Evolutionary conservation across 2,329 filamentous ascomycete genomes (phyloP).

Genomic region (Aphanoascus verrucosus): DNA sequence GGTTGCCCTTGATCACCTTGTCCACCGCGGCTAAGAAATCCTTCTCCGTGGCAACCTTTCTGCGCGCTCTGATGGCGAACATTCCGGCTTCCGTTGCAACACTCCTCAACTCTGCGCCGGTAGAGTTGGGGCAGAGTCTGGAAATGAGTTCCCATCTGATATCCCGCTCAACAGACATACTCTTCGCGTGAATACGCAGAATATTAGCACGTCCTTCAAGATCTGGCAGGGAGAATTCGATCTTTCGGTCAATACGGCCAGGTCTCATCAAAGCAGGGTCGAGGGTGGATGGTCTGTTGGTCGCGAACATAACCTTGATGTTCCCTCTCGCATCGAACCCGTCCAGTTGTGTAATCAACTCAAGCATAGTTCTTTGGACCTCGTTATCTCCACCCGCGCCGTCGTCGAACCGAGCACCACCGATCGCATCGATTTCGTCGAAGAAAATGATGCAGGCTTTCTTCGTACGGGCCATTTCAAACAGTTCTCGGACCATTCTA

Average conservation of each 20-base stretch:
- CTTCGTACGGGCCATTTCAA: conserved; percentile 98
- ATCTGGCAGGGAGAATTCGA: conserved; percentile 94
- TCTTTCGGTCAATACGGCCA: conserved; percentile 95
- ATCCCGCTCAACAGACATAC: conserved; percentile 97
- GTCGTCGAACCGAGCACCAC: conserved; percentile 91
- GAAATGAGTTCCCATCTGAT: conserved; percentile 99
- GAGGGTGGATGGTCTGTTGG: conserved; percentile 87
- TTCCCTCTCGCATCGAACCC: conserved; percentile 94
- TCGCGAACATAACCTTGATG: conserved; percentile 99
- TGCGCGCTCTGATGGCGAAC: conserved; percentile 87
- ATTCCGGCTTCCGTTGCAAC: conserved; percentile 97
- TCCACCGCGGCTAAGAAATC: conserved; percentile 96
- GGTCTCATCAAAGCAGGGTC: conserved; percentile 97
- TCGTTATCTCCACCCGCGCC: conserved; percentile 95
- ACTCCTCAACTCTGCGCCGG: conserved; percentile 87
- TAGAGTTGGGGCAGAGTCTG: conserved; percentile 90
- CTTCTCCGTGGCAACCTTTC: conserved; percentile 98
- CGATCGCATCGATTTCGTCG: conserved; percentile 94
- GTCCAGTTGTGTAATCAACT: conserved; percentile 91
- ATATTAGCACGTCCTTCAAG: conserved; percentile 97
- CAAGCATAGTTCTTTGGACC: conserved; percentile 95
- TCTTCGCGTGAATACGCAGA: conserved; percentile 96
- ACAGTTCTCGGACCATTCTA: conserved; percentile 95
- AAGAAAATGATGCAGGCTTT: conserved; percentile 99
- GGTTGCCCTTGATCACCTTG: conserved; percentile 98